phyloP scores from a whole-genome alignment of 495 filamentous ascomycete species.

The Ascodesmis nigricans region DNA sequence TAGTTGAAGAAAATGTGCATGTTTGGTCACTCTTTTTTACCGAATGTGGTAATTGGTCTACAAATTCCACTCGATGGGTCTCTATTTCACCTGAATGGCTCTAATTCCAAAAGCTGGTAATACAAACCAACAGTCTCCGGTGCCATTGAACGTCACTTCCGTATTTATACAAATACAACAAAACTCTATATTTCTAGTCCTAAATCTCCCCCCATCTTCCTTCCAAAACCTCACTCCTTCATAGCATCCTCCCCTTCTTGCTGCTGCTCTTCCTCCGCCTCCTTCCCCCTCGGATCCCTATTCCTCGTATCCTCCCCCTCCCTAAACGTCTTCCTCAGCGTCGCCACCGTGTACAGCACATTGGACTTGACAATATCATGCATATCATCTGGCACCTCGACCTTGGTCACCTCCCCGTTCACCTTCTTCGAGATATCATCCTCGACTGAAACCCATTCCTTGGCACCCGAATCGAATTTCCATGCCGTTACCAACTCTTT shows the following conservation, averaged over 20 bases:
- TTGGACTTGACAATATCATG: conserved; percentile 24
- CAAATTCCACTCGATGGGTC: not conserved
- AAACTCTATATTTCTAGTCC: not conserved
- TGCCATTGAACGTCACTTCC: not conserved
- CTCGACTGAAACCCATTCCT: conserved; percentile 10
- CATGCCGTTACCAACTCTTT: conserved; percentile 24
- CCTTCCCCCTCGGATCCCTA: no score
- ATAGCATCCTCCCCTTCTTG: conserved; percentile 3
- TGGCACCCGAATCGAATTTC: conserved; percentile 2
- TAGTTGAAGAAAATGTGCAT: not conserved
- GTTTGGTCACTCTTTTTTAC: not conserved
- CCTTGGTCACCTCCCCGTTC: conserved; percentile 18
- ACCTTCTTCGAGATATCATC: conserved; percentile 10
- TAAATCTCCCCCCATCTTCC: not conserved
- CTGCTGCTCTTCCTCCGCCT: conserved; percentile 8
- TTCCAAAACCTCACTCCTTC: not conserved
- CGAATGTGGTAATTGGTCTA: not conserved
- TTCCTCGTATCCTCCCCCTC: conserved; percentile 24
- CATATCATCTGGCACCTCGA: not conserved
- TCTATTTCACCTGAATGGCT: not conserved
- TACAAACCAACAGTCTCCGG: not conserved
- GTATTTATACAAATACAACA: not conserved
- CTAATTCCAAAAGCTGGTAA: not conserved
- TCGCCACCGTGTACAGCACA: conserved; percentile 46
- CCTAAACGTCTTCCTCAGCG: conserved; percentile 46